A percentile compares a stretch with the other conserved stretches of the same genome.
Conservation (phyloP, 495 filamentous ascomycete species). For the Aspergillus biplanus region DNA sequence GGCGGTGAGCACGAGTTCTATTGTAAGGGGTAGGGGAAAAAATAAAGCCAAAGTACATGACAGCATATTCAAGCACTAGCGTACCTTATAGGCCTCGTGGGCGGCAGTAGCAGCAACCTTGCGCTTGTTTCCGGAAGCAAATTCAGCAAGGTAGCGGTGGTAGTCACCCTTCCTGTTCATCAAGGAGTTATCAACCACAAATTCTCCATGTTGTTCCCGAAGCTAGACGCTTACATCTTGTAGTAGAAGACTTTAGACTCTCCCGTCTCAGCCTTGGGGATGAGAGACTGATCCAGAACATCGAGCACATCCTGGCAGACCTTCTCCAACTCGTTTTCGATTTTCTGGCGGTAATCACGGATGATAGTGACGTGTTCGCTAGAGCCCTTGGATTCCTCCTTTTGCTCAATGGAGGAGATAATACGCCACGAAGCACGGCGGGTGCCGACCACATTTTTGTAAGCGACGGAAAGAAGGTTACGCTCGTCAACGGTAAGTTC, state of each 20-base stretch:
- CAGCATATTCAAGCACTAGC: not conserved
- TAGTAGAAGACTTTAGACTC: conserved; percentile 99
- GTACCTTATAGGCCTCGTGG: conserved; percentile 98
- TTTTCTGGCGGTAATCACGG: conserved; percentile 98
- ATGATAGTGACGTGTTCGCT: conserved; percentile 97
- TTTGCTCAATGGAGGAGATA: conserved; percentile 99
- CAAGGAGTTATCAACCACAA: conserved; percentile 22
- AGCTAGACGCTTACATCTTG: conserved; percentile 82
- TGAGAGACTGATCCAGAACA: conserved; percentile 92
- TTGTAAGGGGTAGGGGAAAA: conserved; percentile 13
- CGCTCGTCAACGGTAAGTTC: conserved; percentile 95
- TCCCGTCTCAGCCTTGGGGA: conserved; percentile 96
- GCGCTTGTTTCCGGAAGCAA: conserved; percentile 98
- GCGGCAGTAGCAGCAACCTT: conserved; percentile 95
- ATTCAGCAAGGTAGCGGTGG: conserved; percentile 99
- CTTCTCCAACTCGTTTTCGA: conserved; percentile 95
- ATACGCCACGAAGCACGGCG: conserved; percentile 99
- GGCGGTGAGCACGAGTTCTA: conserved; percentile 20
- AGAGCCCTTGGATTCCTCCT: conserved; percentile 99
- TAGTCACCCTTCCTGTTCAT: conserved; percentile 96
- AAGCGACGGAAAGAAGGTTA: conserved; percentile 97
- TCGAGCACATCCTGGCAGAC: conserved; percentile 98
- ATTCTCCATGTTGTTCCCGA: not conserved
- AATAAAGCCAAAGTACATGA: not conserved
- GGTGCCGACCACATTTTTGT: conserved; percentile 99